Conservation (phyloP, 2,329 filamentous ascomycete genomes). For the Epichloe sylvatica region DNA sequence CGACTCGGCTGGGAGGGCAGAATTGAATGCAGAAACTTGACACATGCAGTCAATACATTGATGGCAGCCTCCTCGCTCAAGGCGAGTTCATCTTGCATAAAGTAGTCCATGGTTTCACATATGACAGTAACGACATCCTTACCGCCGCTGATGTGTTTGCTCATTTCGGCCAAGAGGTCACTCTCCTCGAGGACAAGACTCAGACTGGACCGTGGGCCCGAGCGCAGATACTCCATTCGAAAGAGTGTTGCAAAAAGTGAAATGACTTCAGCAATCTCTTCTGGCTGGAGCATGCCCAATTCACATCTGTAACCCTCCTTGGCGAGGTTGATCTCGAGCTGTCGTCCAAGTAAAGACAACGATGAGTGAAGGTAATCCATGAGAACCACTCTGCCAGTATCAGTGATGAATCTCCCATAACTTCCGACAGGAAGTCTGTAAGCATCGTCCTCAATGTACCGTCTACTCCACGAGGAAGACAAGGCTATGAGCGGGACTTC, state of each 20-base stretch:
- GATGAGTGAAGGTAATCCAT: conserved; percentile 70
- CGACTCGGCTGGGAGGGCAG: conserved; percentile 63
- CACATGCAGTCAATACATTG: conserved; percentile 52
- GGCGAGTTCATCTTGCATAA: conserved; percentile 42
- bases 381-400: conserved; percentile 61
- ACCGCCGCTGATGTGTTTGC: conserved; percentile 42
- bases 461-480: conserved; percentile 29
- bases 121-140: conserved; percentile 70
- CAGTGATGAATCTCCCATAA: conserved; percentile 58
- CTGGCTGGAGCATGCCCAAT: conserved; percentile 39
- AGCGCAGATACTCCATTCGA: conserved; percentile 31
- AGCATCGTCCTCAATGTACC: conserved; percentile 30
- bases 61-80: conserved; percentile 51
- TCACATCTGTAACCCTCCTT: conserved; percentile 40
- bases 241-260: conserved; percentile 60
- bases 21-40: conserved; percentile 66
- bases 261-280: conserved; percentile 60
- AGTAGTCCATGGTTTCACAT: conserved; percentile 69
- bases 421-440: conserved; percentile 55
- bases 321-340: conserved; percentile 52
- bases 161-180: conserved; percentile 39
- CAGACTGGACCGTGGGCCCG: conserved; percentile 10
- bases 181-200: conserved; percentile 22
- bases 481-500: conserved; percentile 50
- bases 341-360: conserved; percentile 64